phyloP scores from a whole-genome alignment of 495 filamentous ascomycete genomes.

The Aspergillus haitiensis region DNA sequence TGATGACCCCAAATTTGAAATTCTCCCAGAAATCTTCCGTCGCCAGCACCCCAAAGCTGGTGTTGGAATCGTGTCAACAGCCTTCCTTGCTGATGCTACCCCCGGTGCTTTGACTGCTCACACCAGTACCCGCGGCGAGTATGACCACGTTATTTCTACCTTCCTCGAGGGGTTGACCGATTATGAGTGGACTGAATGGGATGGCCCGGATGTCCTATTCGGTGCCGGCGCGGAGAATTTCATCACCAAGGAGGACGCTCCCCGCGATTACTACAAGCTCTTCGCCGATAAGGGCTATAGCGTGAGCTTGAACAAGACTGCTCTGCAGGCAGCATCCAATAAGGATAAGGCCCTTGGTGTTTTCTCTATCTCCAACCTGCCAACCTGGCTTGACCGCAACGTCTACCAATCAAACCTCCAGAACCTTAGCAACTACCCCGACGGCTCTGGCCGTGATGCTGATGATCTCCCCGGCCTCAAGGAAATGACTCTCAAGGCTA shows the following conservation, averaged over 20 bases:
- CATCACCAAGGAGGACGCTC: slow-evolving; percentile 38
- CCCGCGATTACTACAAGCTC: slow-evolving; percentile 65
- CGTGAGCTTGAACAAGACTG: slow-evolving; percentile 65
- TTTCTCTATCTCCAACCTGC: slow-evolving; percentile 64
- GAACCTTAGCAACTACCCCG: slow-evolving; percentile 60
- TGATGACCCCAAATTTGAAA: slow-evolving; percentile 77
- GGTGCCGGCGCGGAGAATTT: slow-evolving; percentile 75
- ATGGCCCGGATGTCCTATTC: slow-evolving; percentile 70
- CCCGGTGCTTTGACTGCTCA: slow-evolving; percentile 68
- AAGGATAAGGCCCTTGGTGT: slow-evolving; percentile 63
- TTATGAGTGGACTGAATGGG: slow-evolving; percentile 67
- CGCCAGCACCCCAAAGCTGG: slow-evolving; percentile 55
- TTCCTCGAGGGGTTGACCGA: slow-evolving; percentile 55
- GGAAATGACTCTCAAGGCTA: slow-evolving; percentile 79
- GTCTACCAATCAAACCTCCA: slow-evolving; percentile 63
- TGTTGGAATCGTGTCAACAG: slow-evolving; percentile 63
- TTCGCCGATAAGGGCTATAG: slow-evolving; percentile 66
- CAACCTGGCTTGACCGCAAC: slow-evolving; percentile 73
- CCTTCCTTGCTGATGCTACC: slow-evolving; percentile 71
- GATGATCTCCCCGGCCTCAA: slow-evolving; percentile 70
- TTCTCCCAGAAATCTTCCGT: slow-evolving; percentile 69
- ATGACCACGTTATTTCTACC: slow-evolving; percentile 63
- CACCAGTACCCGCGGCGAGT: slow-evolving; percentile 60
- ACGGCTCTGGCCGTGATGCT: slow-evolving; percentile 56
- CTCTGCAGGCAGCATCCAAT: slow-evolving; percentile 51